Evolutionary conservation across 345 rosid genomes (phyloP), one percentile per base, ranked within the genome.

Genomic region (Rhodamnia argentea): DNA sequence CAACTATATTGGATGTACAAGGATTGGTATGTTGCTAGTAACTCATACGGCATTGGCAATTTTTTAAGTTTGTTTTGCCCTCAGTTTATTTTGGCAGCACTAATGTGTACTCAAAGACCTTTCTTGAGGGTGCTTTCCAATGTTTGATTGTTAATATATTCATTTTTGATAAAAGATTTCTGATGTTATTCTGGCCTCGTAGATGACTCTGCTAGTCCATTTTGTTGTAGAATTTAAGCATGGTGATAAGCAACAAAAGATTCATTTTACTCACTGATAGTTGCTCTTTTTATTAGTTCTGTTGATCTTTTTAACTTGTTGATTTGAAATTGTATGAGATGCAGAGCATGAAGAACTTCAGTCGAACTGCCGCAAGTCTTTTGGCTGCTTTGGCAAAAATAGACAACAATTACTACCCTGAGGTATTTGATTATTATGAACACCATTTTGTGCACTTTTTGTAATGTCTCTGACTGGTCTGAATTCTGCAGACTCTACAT

Each of bases 301-400:
- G 84, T 3, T 20, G 84, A 22, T 53, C 26, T 29, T 70, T 83
- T 57, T 52, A 53, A 52, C 84, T 52, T 54, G 59, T 54, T 54
- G 62, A 32, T 55, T 58, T 26, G 15, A 44, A 85, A 29, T 78
- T 27, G 47, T 44, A 29, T 56, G 58, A 64, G 88, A 89, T 84
- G 88, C 93, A 97, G 99, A 94, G 99, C 85, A 91, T 96, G 85
- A 97, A 97, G 93, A 96, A 95, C 88, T 97, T 97, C 89, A 88
- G 95, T 85, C 93, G 92, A 84, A 92, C 98, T 83, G 98, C 99
- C 83, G 94, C 95, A 56, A 96, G 89, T 93, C 98, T 97, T 59
- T 92, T 97, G 90, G 89, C 95, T 86, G 90, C 96, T 82, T 92
- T 97, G 90, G 86, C 94, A 7, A 97, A 95, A 91, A 89, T 97